phyloP scores from a whole-genome alignment of 148 eudicot genomes.

The Chenopodium suecicum region DNA sequence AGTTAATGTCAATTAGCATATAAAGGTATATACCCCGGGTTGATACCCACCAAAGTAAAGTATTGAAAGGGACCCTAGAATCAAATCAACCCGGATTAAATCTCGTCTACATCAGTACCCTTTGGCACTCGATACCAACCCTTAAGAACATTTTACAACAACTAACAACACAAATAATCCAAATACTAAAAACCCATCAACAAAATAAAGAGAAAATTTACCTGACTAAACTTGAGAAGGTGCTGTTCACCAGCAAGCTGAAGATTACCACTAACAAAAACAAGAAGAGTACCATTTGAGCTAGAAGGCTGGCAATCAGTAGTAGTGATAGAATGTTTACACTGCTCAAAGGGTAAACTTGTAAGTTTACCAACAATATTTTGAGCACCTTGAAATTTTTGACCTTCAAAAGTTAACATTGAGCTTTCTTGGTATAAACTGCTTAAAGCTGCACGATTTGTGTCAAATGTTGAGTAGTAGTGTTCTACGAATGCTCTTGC shows the following conservation, averaged over 20 bases:
- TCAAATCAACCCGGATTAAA: too few species aligned
- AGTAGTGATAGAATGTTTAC: slow-evolving; percentile 52
- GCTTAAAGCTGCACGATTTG: slow-evolving; percentile 43
- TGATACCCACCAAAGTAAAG: too few species aligned
- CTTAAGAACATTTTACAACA: too few species aligned
- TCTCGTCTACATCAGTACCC: too few species aligned
- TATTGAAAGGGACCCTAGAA: too few species aligned
- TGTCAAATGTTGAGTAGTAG: slow-evolving; percentile 69
- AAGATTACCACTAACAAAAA: slow-evolving; percentile 61
- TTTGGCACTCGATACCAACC: too few species aligned
- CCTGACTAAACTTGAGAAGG: slow-evolving; percentile 63
- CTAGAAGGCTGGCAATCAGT: slow-evolving; percentile 72
- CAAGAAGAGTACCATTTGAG: slow-evolving; percentile 54
- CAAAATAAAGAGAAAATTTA: not conserved
- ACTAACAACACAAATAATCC: not conserved
- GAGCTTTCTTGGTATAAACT: slow-evolving; percentile 60
- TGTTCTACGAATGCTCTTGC: slow-evolving; percentile 37
- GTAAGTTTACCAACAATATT: slow-evolving; percentile 52
- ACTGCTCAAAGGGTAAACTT: slow-evolving; percentile 57
- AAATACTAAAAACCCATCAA: not conserved
- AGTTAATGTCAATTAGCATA: too few species aligned
- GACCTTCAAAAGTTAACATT: slow-evolving; percentile 53
- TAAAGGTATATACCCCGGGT: too few species aligned
- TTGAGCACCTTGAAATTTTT: slow-evolving; percentile 47
- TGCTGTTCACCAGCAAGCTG: slow-evolving; percentile 64